Evolutionary conservation across 2,329 filamentous ascomycete species (phyloP).

Genomic region (Falciphora oryzae): DNA sequence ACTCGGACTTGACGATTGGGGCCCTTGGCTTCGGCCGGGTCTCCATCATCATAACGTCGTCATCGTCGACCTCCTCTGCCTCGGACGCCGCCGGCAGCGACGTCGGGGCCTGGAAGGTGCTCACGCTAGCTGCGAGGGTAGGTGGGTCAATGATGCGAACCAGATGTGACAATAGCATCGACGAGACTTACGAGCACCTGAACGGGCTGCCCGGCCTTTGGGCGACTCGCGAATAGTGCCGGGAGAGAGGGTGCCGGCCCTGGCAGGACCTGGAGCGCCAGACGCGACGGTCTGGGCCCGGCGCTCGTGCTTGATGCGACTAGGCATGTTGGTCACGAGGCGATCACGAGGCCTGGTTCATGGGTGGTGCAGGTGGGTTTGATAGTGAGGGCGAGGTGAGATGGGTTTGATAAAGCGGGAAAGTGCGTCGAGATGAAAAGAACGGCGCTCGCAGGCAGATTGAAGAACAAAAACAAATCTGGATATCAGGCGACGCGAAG

Average conservation of each 20-base stretch:
- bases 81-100: constrained; percentile 7
- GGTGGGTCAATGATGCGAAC: background rate
- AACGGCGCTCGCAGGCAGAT: background rate
- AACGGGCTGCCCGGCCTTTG: constrained; percentile 15
- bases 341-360: background rate
- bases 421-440: too few relatives aligned
- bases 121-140: constrained; percentile 21
- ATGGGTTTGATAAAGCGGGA: too few relatives aligned
- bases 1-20: constrained; percentile 6
- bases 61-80: constrained; percentile 17
- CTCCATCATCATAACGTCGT: constrained; percentile 23
- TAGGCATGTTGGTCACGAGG: background rate
- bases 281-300: background rate
- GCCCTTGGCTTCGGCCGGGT: constrained; percentile 13
- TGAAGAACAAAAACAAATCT: too few relatives aligned
- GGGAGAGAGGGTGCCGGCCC: background rate
- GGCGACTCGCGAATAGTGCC: constrained; percentile 3
- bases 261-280: too few relatives aligned
- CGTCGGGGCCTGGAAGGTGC: constrained; percentile 15
- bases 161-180: too few relatives aligned
- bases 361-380: background rate
- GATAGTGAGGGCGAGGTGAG: too few relatives aligned
- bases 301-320: background rate
- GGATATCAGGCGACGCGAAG: background rate
- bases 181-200: constrained; percentile 20